Evolutionary conservation across 176 grass and related monocot species (phyloP).

Genomic region (Musa troglodytarum): DNA sequence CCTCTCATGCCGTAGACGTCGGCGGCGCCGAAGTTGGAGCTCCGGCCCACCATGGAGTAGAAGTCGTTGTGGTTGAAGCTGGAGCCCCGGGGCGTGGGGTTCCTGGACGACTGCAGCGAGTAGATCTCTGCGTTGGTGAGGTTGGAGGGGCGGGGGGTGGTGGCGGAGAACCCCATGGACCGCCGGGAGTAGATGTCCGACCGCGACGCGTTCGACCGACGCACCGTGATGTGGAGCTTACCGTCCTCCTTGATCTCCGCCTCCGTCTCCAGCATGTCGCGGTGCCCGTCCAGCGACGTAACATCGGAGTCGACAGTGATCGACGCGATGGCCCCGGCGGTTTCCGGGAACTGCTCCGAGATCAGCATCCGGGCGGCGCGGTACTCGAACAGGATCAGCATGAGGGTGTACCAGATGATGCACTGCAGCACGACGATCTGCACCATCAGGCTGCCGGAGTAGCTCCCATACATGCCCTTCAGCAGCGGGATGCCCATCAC

Average conservation of each 20-base stretch:
- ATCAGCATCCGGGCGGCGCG: constrained; percentile 85
- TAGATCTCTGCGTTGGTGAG: constrained; percentile 99
- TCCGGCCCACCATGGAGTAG: constrained; percentile 92
- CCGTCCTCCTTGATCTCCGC: constrained; percentile 88
- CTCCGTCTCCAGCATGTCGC: constrained; percentile 86
- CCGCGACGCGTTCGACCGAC: constrained; percentile 79
- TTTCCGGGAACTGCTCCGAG: constrained; percentile 94
- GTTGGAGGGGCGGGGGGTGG: constrained; percentile 85
- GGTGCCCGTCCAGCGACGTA: constrained; percentile 65
- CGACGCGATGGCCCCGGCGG: constrained; percentile 74
- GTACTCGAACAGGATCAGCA: constrained; percentile 99
- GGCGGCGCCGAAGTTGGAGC: constrained; percentile 77
- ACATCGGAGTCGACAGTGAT: constrained; percentile 86
- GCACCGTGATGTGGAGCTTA: constrained; percentile 81
- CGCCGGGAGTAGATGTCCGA: constrained; percentile 86
- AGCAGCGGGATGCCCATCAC: constrained; percentile 98
- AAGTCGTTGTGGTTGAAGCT: constrained; percentile 99
- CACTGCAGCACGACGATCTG: constrained; percentile 98
- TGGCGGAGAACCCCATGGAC: constrained; percentile 70
- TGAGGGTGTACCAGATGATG: constrained; percentile 99
- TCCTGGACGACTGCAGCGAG: constrained; percentile 89
- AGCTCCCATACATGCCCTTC: constrained; percentile 91
- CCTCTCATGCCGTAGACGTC: constrained; percentile 45
- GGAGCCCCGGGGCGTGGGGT: constrained; percentile 85
- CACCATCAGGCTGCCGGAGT: constrained; percentile 83